phyloP scores from a whole-genome alignment of 768 basidiomycete genomes.

The Mycena galopus region DNA sequence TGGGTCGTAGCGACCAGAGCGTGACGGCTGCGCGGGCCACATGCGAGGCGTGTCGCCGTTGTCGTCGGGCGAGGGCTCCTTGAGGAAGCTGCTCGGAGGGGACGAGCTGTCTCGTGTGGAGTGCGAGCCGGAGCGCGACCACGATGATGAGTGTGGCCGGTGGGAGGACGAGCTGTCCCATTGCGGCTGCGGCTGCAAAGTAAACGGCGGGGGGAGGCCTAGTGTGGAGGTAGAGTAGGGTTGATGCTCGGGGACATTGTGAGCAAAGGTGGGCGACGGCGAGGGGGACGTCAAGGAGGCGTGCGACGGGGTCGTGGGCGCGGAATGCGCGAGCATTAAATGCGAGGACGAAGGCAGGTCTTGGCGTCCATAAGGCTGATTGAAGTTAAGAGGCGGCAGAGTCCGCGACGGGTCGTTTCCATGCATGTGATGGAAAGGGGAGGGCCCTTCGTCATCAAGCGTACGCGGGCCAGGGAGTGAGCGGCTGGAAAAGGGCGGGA shows the following conservation, averaged over 20 bases:
- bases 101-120: conserved; percentile 47
- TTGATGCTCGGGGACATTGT: conserved; percentile 42
- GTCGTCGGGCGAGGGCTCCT: conserved; percentile 38
- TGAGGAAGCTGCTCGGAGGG: conserved; percentile 40
- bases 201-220: conserved; percentile 68
- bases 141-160: conserved; percentile 49
- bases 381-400: conserved; percentile 50
- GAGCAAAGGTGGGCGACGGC: conserved; percentile 51
- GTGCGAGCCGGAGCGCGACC: conserved; percentile 49
- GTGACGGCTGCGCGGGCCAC: conserved; percentile 43
- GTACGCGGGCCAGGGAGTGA: conserved; percentile 29
- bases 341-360: conserved; percentile 21
- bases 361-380: conserved; percentile 30
- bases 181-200: conserved; percentile 75
- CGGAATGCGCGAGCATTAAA: conserved; percentile 35
- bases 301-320: conserved; percentile 41
- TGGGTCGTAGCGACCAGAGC: conserved; percentile 65
- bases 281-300: conserved; percentile 44
- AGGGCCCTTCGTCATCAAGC: conserved; percentile 21
- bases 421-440: conserved; percentile 27
- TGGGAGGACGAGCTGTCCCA: conserved; percentile 66
- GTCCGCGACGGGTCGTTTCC: conserved; percentile 49
- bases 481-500: conserved; percentile 26
- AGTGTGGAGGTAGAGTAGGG: conserved; percentile 39
- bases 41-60: conserved; percentile 37